Evolutionary conservation across 345 rosid species (phyloP), one percentile per base, ranked within the genome.

Genomic region (Acer saccharum): DNA sequence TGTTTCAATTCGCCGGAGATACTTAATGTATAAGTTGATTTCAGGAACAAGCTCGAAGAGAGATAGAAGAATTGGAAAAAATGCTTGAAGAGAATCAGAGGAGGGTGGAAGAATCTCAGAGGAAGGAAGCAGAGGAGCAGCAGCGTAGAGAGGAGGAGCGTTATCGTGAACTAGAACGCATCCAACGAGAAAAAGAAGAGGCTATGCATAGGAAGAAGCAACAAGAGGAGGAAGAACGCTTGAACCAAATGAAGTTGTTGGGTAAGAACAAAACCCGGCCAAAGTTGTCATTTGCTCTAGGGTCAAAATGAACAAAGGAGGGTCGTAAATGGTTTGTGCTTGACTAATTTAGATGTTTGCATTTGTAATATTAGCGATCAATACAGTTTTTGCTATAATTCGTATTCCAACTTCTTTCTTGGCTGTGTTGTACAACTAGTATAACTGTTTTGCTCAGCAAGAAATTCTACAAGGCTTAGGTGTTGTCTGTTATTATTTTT

Each of bases 241-340:
- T 66, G 21, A 91, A 94, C 68, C 98, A 92, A 90, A 89, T 92
- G 95, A 94, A 91, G 82, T 84, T 96, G 73, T 81, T 96, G 86
- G 99, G 99, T 58, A 96, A 96, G 91, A 96, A 96, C 90, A 96
- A 96, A 76, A 84, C 95, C 41, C 87, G 98, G 39, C 98, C 99
- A 0, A 96, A 96, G 84, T 83, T 96, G 68, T 96, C 98, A 3
- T 96, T 96, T 58, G 98, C 95, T 2, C 68, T 96, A 9, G 93
- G 96, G 75, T 88, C 97, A 39, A 95, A 95, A 86, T 95, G 89
- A 94, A 46, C 3, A 21, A 41, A 13, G 46, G 46, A 43, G 9
- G 46, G 10, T 43, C 11, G 46, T 7, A 46, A 46, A 46, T 46
- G 50, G 50, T 10, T 46, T 46, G 10, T 43, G 9, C 11, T 43